Base-by-base conservation (phyloP, 208 protist genomes). In the Wallacemonas rigidus region DNA sequence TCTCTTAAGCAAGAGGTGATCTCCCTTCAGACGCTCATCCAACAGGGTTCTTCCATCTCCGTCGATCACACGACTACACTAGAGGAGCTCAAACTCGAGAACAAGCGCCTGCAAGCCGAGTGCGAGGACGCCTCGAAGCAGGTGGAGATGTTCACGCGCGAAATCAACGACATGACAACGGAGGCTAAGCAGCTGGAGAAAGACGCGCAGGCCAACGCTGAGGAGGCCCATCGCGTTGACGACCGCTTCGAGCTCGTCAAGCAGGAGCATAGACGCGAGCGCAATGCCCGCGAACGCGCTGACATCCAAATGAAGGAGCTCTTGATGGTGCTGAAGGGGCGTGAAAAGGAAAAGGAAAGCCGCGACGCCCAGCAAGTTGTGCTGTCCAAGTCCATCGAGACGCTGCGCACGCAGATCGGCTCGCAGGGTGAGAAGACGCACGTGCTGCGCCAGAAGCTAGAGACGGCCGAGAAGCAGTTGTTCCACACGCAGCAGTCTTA, bases 1-100 rank as follows among this genome's bases (percentile, higher is more conserved):
- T 86, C 95, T 41, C 86, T 99, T 11, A 97, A 98, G 74, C 62
- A 90, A 43, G 98, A 99, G 76, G 97, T 99, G 17, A 72, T 85
- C 36, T 90, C 98, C 11, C 84, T 99, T 47, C 94, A 93, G 60
- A 71, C 88, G 26, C 86, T 99, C 45, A 88, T 98, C n/a, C 93
- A 99, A 58, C 91, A 98, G 55, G 97, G 95, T 53, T 86, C 88
- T 3, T 88, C 82, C 3, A 75, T 99, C 11, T 91, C 85, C 48
- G 76, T 96, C 1, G 93, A 97, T 36, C 95, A 99, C 70, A 95
- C 98, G 50, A 87, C 92, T 60, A 95, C 95, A 8, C 86, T 99
- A 12, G 97, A 98, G 75, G 95, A 99, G 76, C 85, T 99, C 26
- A 89, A 96, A 62, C 72, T 98, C 47, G 91, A 92, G 63, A 98